Conservation (phyloP, 345 rosid genomes). For the Boechera divaricarpa region DNA sequence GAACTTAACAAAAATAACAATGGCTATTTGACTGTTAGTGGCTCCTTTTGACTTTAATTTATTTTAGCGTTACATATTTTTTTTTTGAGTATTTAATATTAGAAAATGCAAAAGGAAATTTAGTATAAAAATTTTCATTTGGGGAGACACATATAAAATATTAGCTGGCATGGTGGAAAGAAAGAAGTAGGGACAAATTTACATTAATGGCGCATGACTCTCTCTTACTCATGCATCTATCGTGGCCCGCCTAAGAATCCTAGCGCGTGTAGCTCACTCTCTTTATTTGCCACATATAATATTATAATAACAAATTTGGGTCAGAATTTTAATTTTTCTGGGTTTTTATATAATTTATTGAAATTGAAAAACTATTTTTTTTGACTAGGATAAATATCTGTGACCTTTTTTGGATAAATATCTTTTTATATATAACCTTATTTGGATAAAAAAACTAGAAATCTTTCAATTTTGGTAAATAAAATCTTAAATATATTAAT, state of each 20-base stretch:
- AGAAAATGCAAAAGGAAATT: background rate
- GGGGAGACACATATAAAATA: slow-evolving; percentile 1
- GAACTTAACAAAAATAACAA: background rate
- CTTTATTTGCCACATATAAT: background rate
- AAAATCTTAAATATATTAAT: background rate
- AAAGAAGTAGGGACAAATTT: slow-evolving; percentile 32
- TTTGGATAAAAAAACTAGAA: background rate
- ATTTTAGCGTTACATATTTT: slow-evolving; percentile 16
- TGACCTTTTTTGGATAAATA: background rate
- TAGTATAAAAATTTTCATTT: slow-evolving; percentile 6
- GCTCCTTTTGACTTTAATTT: slow-evolving; percentile 1
- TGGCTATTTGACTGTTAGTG: slow-evolving; percentile 29
- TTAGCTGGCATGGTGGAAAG: slow-evolving; percentile 46
- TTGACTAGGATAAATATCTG: background rate
- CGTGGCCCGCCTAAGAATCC: slow-evolving; percentile 46
- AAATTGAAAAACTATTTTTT: background rate
- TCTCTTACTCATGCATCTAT: slow-evolving; percentile 47
- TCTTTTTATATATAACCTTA: background rate
- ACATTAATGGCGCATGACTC: slow-evolving; percentile 54
- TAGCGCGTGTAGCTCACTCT: slow-evolving; percentile 34
- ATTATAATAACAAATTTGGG: background rate
- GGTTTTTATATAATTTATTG: background rate
- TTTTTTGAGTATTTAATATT: background rate
- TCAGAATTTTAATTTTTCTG: background rate
- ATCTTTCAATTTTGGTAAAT: background rate